Evolutionary conservation across 2,329 filamentous ascomycete genomes (phyloP), one percentile per base, ranked within the genome.

Genomic region (Hypoxylon sp.): DNA sequence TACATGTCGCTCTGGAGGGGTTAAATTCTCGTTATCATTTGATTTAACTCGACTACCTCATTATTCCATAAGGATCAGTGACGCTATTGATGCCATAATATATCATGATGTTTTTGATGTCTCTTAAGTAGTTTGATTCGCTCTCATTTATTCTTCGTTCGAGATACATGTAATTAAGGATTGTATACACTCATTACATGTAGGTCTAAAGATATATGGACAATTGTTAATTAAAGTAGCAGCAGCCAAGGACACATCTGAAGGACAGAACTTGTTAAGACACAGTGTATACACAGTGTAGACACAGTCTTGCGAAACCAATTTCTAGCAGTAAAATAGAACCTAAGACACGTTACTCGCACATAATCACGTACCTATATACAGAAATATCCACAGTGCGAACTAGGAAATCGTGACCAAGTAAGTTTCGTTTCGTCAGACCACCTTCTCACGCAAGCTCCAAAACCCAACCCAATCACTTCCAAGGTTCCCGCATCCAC

Each of bases 381-480:
- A 31, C 6, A 31, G 29, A 31, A 31, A 31, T 6, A 8, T 4
- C 17, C 17, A 46, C 46, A 50, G 46, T 50, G 46, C 46, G 46
- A 44, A 11, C 11, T 44, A 22, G 3, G 6, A 8, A 17, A 19
- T 44, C 17, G 19, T 22, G 8, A 44, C 17, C 39, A 42, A 19
- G 39, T 26, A 17, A 54, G 26, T n/a, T n/a, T n/a, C n/a, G 39
- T 37, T 26, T 33, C n/a, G 66, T 69, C 66, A 69, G 66, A 69
- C 66, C 66, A 69, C 66, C 46, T 66, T 57, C 53, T 46, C 52
- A 3, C 52, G 26, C 51, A 19, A 37, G 19, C 52, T 33, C 37
- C 37, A 22, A 44, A 44, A 44, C 31, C 59, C 51, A 60, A 35
- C 46, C 37, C 47, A 60, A 60, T 61, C 44, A 57, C 52, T 60